A percentile compares a stretch with the other conserved stretches of the same genome.
phyloP scores from a whole-genome alignment of 768 basidiomycete genomes.

The Tephrocybe sp. region DNA sequence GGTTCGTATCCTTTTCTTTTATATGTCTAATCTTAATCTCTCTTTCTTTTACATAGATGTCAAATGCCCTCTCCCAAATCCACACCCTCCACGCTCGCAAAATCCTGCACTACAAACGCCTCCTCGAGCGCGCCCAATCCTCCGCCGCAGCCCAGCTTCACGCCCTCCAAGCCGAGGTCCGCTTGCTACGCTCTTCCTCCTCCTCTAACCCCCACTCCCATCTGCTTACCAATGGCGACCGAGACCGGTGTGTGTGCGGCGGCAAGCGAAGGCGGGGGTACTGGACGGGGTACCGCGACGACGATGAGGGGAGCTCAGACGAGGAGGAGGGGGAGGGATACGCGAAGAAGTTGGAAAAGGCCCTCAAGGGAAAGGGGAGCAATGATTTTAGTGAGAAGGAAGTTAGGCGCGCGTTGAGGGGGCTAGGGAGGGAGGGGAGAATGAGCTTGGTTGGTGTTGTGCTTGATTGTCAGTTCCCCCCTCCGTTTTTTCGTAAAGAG shows the following conservation, averaged over 20 bases:
- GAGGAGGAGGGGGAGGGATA: constrained; percentile 37
- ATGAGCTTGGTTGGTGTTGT: constrained; percentile 42
- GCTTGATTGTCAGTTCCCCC: constrained; percentile 53
- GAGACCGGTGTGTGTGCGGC: constrained; percentile 52
- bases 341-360: constrained; percentile 32
- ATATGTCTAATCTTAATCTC: background rate
- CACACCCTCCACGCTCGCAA: constrained; percentile 50
- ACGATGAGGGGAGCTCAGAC: constrained; percentile 39
- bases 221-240: constrained; percentile 22
- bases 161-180: constrained; percentile 80
- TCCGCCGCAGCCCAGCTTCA: constrained; percentile 81
- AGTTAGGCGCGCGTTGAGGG: constrained; percentile 63
- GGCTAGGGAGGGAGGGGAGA: constrained; percentile 63
- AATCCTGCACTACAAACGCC: constrained; percentile 72
- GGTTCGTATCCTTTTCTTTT: constrained; percentile 31
- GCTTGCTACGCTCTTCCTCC: constrained; percentile 52
- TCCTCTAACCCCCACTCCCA: constrained; percentile 17
- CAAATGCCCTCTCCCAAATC: constrained; percentile 36
- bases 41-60: constrained; percentile 30
- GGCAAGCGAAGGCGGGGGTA: constrained; percentile 64
- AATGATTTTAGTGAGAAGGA: constrained; percentile 71
- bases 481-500: background rate
- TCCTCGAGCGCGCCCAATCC: constrained; percentile 79
- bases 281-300: constrained; percentile 68
- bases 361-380: constrained; percentile 47